Evolutionary conservation across 164 flowering plant species (phyloP), one percentile per base, ranked within the genome.

Genomic region (Piper betle): DNA sequence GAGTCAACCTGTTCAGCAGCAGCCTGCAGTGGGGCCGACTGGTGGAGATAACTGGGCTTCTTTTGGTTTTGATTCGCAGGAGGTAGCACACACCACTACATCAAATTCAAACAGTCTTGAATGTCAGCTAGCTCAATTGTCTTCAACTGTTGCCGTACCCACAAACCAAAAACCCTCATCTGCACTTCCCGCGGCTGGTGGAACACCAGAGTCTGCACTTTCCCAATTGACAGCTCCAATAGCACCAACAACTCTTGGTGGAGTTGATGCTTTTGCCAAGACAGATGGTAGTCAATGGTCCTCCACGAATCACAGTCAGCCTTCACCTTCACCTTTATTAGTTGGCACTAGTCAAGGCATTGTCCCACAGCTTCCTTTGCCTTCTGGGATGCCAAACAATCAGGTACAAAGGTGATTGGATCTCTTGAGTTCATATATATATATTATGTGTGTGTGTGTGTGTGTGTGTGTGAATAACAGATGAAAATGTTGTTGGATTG

Each of bases 1-100:
- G 1, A 61, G 58, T 62, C 86, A 71, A 62, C 18, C 86, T 10
- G 57, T 66, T 62, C 58, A 70, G 33, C 84, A 80, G 59, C 58
- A 55, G 38, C 38, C 58, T 55, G 72, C 82, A n/a, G 17, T 66
- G 54, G 54, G 70, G 19, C 70, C 75, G 57, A 64, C 50, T 73
- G 77, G 65, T 54, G 63, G 72, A 60, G 74, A 74, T 58, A 79
- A 90, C 64, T 94, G 99, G 99, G 99, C 99, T 50, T 86, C 85
- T 64, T 91, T 94, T 80, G 97, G 86, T 79, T 61, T 72, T 55
- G 62, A 72, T 52, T 52, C 84, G 3, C 78, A 75, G 57, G 70
- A 70, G 11, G 78, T 76, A 58, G 75, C 52, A 33, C 59, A 82
- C 60, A 80, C 72, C 57, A 65, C 82, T 52, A 75, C 86, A 50